These are phyloP conservation scores for Calonectria pauciramosa DNA, from an alignment of 2,329 filamentous ascomycete genomes.

Conservation along the genomic window DNA sequence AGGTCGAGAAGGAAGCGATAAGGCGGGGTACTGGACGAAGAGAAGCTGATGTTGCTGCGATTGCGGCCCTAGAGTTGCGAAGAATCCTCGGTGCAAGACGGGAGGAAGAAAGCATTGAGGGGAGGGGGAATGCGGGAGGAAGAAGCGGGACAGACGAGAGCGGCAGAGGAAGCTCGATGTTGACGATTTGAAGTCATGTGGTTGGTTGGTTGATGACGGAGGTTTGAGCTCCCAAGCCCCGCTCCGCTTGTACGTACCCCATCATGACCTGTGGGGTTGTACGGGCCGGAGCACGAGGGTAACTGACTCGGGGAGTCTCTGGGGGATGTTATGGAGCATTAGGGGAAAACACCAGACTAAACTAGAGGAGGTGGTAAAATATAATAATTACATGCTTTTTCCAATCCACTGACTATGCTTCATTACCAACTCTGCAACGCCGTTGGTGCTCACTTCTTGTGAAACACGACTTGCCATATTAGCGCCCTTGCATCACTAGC, in stretches of 20 bases:
- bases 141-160: conserved; percentile 28
- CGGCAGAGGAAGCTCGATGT: conserved; percentile 27
- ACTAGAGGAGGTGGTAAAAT: background rate
- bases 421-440: background rate
- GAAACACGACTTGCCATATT: background rate
- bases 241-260: conserved; percentile 27
- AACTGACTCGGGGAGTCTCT: background rate
- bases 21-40: conserved; percentile 4
- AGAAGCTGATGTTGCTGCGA: conserved; percentile 12
- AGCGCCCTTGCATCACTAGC: background rate
- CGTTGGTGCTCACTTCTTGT: background rate
- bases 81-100: conserved; percentile 34
- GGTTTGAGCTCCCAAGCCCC: background rate
- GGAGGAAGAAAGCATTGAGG: conserved; percentile 39
- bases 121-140: conserved; percentile 19
- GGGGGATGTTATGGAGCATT: background rate
- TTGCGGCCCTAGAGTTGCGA: conserved; percentile 26
- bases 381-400: background rate
- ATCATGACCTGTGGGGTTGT: conserved; percentile 24
- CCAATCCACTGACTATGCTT: background rate
- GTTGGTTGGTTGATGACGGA: conserved; percentile 32
- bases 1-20: conserved; percentile 45
- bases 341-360: background rate
- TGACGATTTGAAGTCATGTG: conserved; percentile 35
- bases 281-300: background rate